A percentile compares a stretch with the other conserved stretches of the same genome.
These are phyloP conservation scores for Dunaliella primolecta DNA, from an alignment of 139 green algal genomes.

Conservation along the genomic window DNA sequence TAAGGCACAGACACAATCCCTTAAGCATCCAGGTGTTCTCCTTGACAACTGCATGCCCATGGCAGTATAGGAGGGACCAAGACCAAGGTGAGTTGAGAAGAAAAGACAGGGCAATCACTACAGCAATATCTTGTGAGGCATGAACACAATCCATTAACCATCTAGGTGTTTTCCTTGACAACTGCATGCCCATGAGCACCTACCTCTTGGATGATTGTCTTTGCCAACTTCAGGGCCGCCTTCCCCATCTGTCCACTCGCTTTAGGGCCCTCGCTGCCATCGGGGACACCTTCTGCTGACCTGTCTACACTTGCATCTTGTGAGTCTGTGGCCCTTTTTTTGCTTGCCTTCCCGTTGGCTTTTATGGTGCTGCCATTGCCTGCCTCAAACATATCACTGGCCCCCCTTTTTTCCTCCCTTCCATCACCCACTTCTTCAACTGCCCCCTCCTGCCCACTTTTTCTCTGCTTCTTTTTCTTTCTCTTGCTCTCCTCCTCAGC, in stretches of 20 bases:
- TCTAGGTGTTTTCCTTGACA: too few species aligned
- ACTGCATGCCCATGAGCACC: background rate
- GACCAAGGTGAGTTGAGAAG: background rate
- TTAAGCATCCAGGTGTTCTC: too few species aligned
- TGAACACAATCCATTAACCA: too few species aligned
- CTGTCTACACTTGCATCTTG: background rate
- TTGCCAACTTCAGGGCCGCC: background rate
- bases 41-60: background rate
- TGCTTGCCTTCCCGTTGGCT: background rate
- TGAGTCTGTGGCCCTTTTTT: background rate
- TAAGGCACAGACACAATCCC: background rate
- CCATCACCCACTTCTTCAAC: background rate
- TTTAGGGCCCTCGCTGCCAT: constrained; percentile 9
- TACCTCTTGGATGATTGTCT: background rate
- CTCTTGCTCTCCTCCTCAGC: background rate
- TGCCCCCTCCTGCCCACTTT: constrained; percentile 5
- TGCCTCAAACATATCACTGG: background rate
- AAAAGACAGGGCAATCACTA: background rate
- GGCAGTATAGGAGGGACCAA: background rate
- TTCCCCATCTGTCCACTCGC: constrained; percentile 10
- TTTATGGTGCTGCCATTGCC: too few species aligned
- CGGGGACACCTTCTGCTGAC: constrained; percentile 7
- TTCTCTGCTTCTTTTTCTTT: constrained; percentile 28
- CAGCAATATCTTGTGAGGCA: background rate
- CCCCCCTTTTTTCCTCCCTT: background rate